Evolutionary conservation across 176 grass and related monocot genomes (phyloP).

Genomic region (Triticum timopheevii): DNA sequence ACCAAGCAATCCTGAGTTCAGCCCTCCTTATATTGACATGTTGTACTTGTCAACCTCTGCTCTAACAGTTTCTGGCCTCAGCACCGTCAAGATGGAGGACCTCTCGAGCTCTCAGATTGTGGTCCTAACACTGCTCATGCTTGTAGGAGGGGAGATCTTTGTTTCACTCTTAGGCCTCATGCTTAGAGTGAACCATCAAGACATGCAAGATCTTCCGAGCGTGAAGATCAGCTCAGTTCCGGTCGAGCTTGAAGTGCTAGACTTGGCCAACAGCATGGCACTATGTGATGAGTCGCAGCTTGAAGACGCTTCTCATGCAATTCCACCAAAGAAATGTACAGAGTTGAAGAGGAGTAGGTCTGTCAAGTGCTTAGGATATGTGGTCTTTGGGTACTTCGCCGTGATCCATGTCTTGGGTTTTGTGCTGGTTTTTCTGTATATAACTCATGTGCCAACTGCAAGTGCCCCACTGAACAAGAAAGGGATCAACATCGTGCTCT

Average conservation of each 20-base stretch:
- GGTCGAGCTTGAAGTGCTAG: constrained; percentile 10
- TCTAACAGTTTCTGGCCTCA: constrained; percentile 48
- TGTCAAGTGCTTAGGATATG: constrained; percentile 28
- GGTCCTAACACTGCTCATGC: constrained; percentile 55
- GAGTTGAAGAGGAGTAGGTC: constrained; percentile 25
- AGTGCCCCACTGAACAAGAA: constrained; percentile 35
- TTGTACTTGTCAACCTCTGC: constrained; percentile 57
- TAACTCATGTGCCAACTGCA: constrained; percentile 31
- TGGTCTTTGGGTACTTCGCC: constrained; percentile 48
- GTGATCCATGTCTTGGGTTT: constrained; percentile 42
- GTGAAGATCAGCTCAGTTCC: constrained; percentile 14
- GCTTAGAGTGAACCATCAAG: constrained; percentile 30
- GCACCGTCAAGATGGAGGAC: constrained; percentile 41
- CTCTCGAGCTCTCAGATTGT: constrained; percentile 58
- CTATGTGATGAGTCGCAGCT: constrained; percentile 1
- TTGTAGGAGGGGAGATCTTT: constrained; percentile 53
- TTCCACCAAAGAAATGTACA: background rate
- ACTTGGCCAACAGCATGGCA: background rate
- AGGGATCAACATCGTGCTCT: constrained; percentile 44
- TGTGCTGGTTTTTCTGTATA: constrained; percentile 41
- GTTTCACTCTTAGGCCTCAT: constrained; percentile 53
- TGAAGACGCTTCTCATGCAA: background rate
- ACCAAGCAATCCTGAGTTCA: constrained; percentile 15
- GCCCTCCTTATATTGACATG: constrained; percentile 39
- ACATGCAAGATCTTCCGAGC: background rate